Base-by-base conservation (phyloP, 306 rosid genomes). In the Senna tora region DNA sequence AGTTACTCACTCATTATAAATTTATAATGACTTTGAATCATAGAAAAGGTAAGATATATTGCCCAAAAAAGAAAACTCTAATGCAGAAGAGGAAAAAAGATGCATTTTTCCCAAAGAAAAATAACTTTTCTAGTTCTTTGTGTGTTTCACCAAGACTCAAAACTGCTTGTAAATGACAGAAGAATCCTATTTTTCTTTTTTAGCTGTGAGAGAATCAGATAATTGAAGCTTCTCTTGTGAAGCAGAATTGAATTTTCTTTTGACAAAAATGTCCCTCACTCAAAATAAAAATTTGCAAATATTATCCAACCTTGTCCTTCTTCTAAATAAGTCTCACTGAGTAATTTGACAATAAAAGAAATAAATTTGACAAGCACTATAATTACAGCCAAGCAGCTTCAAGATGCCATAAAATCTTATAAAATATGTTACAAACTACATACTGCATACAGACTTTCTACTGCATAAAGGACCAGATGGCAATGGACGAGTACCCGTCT, bases 371-470 rank as follows among this genome's bases (percentile, higher is more conserved):
- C 59, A 22, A 22, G 10, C 15, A 54, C 34, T 54, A 36, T 4
- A 36, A 39, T 43, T 30, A 20, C 30, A 42, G 19, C 20, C 33
- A 58, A 16, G 46, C 16, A 62, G 34, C 36, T 45, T 59, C 20
- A 11, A 50, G 59, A 50, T 65, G 6, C 38, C 49, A 60, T 60
- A 33, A 65, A 16, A 28, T 28, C 25, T 65, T 56, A 60, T 60
- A 33, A 65, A 16, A 28, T 28, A 46, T 65, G 33, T 1, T 4
- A 28, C 50, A 60, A 76, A 43, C 32, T 9, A 36, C 8, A 9
- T 51, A 30, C n/a, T n/a, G n/a, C n/a, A n/a, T n/a, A n/a, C n/a
- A 69, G 36, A 77, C 38, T 30, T 72, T 67, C 50, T 53, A 59
- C 65, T 22, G 71, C 63, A 76, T 21, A 58, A 51, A 59, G 8